Evolutionary conservation across 352 stramenopile species (phyloP).

Genomic region (Phytophthora vignae): DNA sequence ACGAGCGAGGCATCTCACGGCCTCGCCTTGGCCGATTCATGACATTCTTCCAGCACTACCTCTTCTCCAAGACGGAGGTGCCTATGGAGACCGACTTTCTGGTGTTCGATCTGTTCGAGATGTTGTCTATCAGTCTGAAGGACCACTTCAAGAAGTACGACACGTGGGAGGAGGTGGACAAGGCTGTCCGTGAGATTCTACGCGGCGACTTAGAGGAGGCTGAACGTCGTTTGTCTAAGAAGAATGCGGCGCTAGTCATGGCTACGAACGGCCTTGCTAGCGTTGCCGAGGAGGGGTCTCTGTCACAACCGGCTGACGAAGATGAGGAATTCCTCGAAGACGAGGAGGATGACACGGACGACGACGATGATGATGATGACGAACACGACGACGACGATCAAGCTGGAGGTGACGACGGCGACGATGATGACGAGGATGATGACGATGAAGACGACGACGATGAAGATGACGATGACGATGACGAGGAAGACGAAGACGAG

Average conservation of each 20-base stretch:
- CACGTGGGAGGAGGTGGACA: constrained; percentile 82
- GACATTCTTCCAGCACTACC: constrained; percentile 95
- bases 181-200: constrained; percentile 62
- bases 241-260: constrained; percentile 53
- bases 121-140: constrained; percentile 58
- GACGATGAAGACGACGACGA: constrained; percentile 75
- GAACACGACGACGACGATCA: constrained; percentile 65
- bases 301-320: constrained; percentile 49
- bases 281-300: constrained; percentile 43
- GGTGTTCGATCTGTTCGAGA: constrained; percentile 85
- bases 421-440: constrained; percentile 84
- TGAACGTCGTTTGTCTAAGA: constrained; percentile 70
- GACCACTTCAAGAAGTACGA: constrained; percentile 78
- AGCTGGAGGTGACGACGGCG: constrained; percentile 33
- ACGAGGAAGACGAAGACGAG: constrained; percentile 69
- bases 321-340: constrained; percentile 52
- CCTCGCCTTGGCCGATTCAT: constrained; percentile 91
- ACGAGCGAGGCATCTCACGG: constrained; percentile 88
- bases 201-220: constrained; percentile 73
- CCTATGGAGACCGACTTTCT: constrained; percentile 95
- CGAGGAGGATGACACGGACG: constrained; percentile 65
- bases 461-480: constrained; percentile 72
- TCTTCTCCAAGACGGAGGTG: constrained; percentile 95
- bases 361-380: constrained; percentile 68
- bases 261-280: constrained; percentile 40